Evolutionary conservation across 1,284 basidiomycete species (phyloP).

Genomic region (Cystobasidium sp.): DNA sequence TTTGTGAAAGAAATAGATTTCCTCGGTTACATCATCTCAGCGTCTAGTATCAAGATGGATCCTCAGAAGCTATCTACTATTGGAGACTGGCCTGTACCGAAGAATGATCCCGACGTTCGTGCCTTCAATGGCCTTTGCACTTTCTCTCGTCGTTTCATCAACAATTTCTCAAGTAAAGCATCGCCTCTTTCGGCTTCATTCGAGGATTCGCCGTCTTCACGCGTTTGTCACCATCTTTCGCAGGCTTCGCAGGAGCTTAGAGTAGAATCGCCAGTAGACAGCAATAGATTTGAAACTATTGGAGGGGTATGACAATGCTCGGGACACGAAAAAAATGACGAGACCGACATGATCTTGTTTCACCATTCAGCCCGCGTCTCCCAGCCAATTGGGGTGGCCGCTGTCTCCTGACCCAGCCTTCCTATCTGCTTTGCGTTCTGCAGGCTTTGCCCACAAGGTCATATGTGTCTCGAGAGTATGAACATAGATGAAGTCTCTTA

Average conservation of each 20-base stretch:
- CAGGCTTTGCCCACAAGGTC: constrained; percentile 54
- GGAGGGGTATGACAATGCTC: constrained; percentile 62
- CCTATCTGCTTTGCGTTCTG: constrained; percentile 47
- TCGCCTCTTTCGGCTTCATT: constrained; percentile 53
- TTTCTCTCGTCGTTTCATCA: constrained; percentile 61
- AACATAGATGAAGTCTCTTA: constrained; percentile 50
- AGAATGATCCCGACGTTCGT: constrained; percentile 54
- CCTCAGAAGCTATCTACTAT: constrained; percentile 59
- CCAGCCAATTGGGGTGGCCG: background rate
- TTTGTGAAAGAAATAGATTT: too few relatives aligned
- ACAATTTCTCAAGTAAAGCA: constrained; percentile 56
- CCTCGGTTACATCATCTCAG: too few relatives aligned
- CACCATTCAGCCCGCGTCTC: too few relatives aligned
- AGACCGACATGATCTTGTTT: constrained; percentile 59
- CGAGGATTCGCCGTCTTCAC: constrained; percentile 44
- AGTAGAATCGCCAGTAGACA: constrained; percentile 69
- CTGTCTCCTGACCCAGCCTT: background rate
- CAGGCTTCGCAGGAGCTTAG: constrained; percentile 60
- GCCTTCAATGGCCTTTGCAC: constrained; percentile 59
- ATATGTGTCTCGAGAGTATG: constrained; percentile 56
- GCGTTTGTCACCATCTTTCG: constrained; percentile 25
- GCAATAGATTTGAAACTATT: constrained; percentile 75
- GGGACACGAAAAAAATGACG: constrained; percentile 57
- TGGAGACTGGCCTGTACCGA: constrained; percentile 58
- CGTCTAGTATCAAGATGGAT: constrained; percentile 59